Base-by-base conservation (phyloP, 805 yeast species). In the Metschnikowia rubicola region DNA sequence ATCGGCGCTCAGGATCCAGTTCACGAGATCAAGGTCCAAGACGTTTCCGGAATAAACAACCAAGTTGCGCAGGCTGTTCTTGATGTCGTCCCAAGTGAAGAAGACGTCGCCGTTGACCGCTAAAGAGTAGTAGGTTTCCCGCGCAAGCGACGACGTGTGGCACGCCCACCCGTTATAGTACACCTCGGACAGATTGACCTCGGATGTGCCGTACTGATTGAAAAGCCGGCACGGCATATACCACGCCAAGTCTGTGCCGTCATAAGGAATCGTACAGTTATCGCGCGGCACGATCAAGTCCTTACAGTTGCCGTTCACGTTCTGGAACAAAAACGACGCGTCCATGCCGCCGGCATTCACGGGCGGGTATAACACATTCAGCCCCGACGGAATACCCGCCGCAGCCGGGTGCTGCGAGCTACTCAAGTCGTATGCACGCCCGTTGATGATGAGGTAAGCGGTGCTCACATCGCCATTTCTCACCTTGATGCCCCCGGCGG, bases 41-140 rank as follows among this genome's bases (percentile, higher is more conserved):
- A 94, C 97, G 55, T 80, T 78, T 8, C 99, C 98, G 41, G 90
- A 85, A 67, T 85, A 92, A 3, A 91, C 97, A 30, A 90, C 84
- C 60, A 94, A 75, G 54, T 86, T 86, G 65, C 96, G 77, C 5
- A 84, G 65, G 26, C 83, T 67, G 60, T 84, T 82, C 50, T 70
- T 42, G 52, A 92, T 75, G 56, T 87, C 95, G 46, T 88, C 88
- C 99, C 99, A 94, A 6, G 90, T 83, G 67, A 84, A 94, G 64
- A 78, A 90, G 4, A 92, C 84, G 53, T 86, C 89, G 6, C 92
- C 96, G 29, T 75, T 68, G 32, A 76, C 78, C 26, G 77, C 64
- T 56, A 87, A 68, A 36, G 61, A 55, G 63, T 86, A 87, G 62
- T 79, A 92, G 1, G 86, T 75, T 3, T 77, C 65, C 60, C 98